phyloP scores from a whole-genome alignment of 805 yeast genomes.

The Wickerhamiella hasegawae region DNA sequence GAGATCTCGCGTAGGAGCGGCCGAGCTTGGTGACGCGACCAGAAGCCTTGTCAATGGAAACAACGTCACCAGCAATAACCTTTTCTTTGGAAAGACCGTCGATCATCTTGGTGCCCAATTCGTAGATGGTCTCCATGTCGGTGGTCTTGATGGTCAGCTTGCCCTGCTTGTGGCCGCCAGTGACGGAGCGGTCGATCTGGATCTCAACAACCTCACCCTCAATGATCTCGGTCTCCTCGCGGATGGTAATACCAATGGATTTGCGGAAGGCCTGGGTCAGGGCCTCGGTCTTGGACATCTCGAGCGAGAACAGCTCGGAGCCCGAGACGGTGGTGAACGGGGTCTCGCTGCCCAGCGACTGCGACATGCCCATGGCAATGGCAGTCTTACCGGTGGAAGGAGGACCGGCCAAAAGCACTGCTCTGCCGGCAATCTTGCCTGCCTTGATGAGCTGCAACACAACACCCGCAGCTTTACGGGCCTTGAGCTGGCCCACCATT shows the following conservation, averaged over 20 bases:
- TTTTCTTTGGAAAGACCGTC: slow-evolving; percentile 89
- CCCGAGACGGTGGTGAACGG: slow-evolving; percentile 95
- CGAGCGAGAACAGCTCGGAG: slow-evolving; percentile 82
- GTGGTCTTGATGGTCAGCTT: slow-evolving; percentile 94
- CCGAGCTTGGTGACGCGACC: slow-evolving; percentile 93
- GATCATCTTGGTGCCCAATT: slow-evolving; percentile 85
- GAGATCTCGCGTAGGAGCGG: slow-evolving; percentile 85
- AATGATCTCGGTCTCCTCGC: slow-evolving; percentile 91
- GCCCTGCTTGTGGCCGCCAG: slow-evolving; percentile 98
- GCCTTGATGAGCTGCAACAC: slow-evolving; percentile 84
- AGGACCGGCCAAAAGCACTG: slow-evolving; percentile 91
- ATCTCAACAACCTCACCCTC: slow-evolving; percentile 99
- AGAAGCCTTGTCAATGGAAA: slow-evolving; percentile 85
- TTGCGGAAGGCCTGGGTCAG: slow-evolving; percentile 92
- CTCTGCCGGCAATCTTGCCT: slow-evolving; percentile 93
- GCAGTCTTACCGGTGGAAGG: slow-evolving; percentile 99
- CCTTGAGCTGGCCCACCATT: slow-evolving; percentile 93
- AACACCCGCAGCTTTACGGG: slow-evolving; percentile 92
- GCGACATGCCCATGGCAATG: slow-evolving; percentile 71
- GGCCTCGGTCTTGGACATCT: slow-evolving; percentile 88
- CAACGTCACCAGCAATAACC: slow-evolving; percentile 92
- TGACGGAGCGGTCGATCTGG: slow-evolving; percentile 80
- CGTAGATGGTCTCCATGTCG: slow-evolving; percentile 97
- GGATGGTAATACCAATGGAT: slow-evolving; percentile 87
- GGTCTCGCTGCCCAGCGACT: slow-evolving; percentile 45